These are phyloP conservation scores for Rhodotorula toruloides DNA, from an alignment of 768 basidiomycete species.

Conservation along the genomic window DNA sequence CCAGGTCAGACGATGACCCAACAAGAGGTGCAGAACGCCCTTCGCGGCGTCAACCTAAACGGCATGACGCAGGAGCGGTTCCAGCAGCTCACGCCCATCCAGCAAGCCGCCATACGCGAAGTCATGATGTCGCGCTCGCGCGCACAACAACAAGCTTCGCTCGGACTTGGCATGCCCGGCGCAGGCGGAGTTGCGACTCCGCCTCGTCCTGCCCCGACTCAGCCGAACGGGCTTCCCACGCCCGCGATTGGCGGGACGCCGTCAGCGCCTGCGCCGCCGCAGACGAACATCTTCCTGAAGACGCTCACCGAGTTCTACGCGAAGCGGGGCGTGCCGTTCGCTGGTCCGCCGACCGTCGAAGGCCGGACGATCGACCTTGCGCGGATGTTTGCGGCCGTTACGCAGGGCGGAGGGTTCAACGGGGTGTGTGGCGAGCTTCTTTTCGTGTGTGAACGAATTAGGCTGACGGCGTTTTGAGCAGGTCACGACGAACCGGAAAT, in stretches of 20 bases:
- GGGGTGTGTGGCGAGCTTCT: neutral
- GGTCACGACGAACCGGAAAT: neutral
- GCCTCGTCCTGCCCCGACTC: neutral
- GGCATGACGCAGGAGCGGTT: constrained; percentile 29
- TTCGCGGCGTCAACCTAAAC: constrained; percentile 8
- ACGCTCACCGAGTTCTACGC: constrained; percentile 22
- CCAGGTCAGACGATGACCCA: neutral
- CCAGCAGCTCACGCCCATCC: constrained; percentile 3
- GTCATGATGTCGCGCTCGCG: constrained; percentile 5
- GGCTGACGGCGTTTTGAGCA: neutral
- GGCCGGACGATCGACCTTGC: constrained; percentile 21
- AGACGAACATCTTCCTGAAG: constrained; percentile 11
- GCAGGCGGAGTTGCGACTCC: neutral
- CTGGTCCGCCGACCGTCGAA: constrained; percentile 15
- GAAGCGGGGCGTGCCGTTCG: constrained; percentile 8
- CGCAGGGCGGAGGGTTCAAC: constrained; percentile 15
- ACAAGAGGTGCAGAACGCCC: constrained; percentile 4
- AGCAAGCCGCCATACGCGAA: constrained; percentile 26
- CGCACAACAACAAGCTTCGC: constrained; percentile 18
- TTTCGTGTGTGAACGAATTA: too few species aligned
- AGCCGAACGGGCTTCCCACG: too few species aligned
- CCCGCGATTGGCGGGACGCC: neutral
- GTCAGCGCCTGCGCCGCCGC: neutral
- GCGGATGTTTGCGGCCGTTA: constrained; percentile 10
- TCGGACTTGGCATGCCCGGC: constrained; percentile 26